Evolutionary conservation across 768 basidiomycete genomes (phyloP).

Genomic region (Rhizopogon rudus): DNA sequence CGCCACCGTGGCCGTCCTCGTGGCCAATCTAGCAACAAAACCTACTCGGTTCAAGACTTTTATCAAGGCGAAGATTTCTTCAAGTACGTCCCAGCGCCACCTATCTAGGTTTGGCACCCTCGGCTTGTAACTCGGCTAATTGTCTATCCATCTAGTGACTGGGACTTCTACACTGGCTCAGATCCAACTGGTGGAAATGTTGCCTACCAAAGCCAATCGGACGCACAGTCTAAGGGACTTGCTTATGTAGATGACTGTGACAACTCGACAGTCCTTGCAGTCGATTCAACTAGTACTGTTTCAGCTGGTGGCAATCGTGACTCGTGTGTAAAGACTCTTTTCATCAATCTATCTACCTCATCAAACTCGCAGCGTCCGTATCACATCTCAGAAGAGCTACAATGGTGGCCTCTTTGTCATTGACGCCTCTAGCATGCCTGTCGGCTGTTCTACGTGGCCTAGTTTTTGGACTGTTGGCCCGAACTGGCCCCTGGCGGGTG

Average conservation of each 20-base stretch:
- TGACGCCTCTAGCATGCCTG: conserved; percentile 66
- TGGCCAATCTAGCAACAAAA: conserved; percentile 14
- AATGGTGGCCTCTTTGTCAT: conserved; percentile 70
- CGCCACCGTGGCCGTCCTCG: conserved; percentile 17
- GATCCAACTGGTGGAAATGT: conserved; percentile 76
- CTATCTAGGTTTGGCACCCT: not conserved
- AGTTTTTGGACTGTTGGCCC: conserved; percentile 56
- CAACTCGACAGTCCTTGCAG: conserved; percentile 54
- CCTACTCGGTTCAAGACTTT: conserved; percentile 33
- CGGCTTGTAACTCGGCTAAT: not conserved
- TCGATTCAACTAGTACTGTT: conserved; percentile 52
- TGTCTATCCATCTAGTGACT: conserved; percentile 38
- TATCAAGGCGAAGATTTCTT: conserved; percentile 55
- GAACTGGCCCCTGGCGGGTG: conserved; percentile 49
- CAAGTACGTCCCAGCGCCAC: conserved; percentile 34
- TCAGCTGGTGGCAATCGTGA: conserved; percentile 48
- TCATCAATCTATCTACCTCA: conserved; percentile 1
- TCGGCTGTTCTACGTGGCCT: conserved; percentile 60
- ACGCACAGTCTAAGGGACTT: conserved; percentile 49
- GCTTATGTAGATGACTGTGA: conserved; percentile 55
- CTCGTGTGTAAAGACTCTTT: conserved; percentile 30
- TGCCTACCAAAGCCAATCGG: conserved; percentile 43
- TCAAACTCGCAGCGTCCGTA: conserved; percentile 48
- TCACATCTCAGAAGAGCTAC: conserved; percentile 58
- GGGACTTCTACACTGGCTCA: conserved; percentile 55